phyloP scores from a whole-genome alignment of 2,329 filamentous ascomycete genomes.

The Pseudohalonectria lignicola region DNA sequence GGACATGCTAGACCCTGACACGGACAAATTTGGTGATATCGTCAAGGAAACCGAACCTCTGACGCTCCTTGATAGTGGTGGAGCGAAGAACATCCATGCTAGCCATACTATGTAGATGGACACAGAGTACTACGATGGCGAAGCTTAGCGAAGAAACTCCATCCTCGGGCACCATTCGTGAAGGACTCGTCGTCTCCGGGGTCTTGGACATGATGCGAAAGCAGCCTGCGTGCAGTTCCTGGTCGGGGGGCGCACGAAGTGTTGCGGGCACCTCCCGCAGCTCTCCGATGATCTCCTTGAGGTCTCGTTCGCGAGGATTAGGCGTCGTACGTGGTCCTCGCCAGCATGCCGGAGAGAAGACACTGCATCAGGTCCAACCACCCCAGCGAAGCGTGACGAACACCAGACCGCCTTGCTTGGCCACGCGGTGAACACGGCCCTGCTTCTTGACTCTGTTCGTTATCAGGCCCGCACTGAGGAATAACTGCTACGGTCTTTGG shows the following conservation, averaged over 20 bases:
- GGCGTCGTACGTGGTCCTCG: conserved; percentile 87
- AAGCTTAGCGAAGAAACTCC: conserved; percentile 57
- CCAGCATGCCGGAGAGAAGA: conserved; percentile 66
- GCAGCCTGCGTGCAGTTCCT: conserved; percentile 85
- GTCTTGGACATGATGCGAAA: conserved; percentile 71
- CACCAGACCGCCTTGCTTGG: conserved; percentile 71
- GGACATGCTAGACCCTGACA: no score
- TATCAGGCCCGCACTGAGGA: background rate
- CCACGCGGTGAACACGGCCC: conserved; percentile 69
- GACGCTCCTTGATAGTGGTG: no score
- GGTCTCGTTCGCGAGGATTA: conserved; percentile 76
- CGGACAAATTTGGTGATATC: no score
- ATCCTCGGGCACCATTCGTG: conserved; percentile 54
- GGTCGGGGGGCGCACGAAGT: conserved; percentile 67
- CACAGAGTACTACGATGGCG: no score
- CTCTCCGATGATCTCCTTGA: conserved; percentile 71
- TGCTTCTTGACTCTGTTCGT: conserved; percentile 18
- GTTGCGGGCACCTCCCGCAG: conserved; percentile 71
- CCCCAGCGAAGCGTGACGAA: conserved; percentile 82
- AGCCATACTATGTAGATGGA: no score
- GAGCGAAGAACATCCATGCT: no score
- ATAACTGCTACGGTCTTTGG: background rate
- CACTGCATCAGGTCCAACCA: conserved; percentile 80
- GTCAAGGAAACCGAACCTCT: no score
- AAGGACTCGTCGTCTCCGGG: conserved; percentile 84